These are phyloP conservation scores for Paecilomyces sp. DNA, from an alignment of 2,329 filamentous ascomycete genomes.

Conservation along the genomic window DNA sequence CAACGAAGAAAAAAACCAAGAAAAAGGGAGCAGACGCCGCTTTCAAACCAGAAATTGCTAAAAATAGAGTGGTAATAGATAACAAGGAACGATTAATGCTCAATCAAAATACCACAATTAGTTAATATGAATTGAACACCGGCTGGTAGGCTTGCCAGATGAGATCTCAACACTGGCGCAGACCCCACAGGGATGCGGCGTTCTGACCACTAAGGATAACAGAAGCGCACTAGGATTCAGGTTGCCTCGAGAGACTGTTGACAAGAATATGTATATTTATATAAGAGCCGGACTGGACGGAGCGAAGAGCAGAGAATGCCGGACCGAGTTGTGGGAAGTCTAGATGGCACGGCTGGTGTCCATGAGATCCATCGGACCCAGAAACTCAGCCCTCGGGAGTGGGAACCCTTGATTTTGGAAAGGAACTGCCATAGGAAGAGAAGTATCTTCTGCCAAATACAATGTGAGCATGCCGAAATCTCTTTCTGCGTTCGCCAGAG, in stretches of 20 bases:
- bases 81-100: not conserved
- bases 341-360: not conserved
- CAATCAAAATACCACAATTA: not conserved
- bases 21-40: no score
- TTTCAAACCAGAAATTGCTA: no score
- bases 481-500: not conserved
- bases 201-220: not conserved
- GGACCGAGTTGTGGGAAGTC: not conserved
- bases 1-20: no score
- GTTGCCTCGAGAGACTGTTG: not conserved
- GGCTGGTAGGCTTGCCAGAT: not conserved
- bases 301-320: not conserved
- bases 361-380: not conserved
- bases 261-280: not conserved
- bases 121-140: not conserved
- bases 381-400: not conserved
- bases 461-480: not conserved
- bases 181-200: not conserved
- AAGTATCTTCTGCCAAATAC: not conserved
- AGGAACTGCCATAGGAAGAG: not conserved
- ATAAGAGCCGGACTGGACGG: not conserved
- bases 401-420: not conserved
- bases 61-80: no score
- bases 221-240: not conserved
- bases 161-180: not conserved